Evolutionary conservation across 805 yeast genomes (phyloP), one percentile per base, ranked within the genome.

Genomic region (Saturnispora galanensis): DNA sequence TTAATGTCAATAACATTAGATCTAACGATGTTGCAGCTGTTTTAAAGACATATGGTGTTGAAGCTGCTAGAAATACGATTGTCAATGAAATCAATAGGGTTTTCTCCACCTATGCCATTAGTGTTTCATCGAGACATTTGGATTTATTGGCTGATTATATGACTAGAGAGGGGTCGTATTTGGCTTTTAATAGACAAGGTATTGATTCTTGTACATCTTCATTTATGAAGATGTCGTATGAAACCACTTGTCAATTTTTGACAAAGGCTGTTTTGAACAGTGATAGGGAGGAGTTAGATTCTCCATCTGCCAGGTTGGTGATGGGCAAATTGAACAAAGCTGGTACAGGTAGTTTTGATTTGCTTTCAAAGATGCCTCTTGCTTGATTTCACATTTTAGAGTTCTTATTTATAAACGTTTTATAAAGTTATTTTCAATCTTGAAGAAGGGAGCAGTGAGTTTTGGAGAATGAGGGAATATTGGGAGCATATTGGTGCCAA

Each of bases 131-230:
- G 44, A 86, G 98, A 65, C 99, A 93, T 70, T 78, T 93, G 68
- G 98, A 93, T 62, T 77, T 93, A 63, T 82, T 93, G 64, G 99
- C 95, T 52, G 99, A 93, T 66, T 85, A 86, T 87, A 93, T 93
- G 99, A 93, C 99, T 5, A 80, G 98, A 66, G 97, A 93, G 67
- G 99, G 99, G 59, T 77, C 94, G 2, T 93, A 89, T 62, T 69
- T 90, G 61, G 96, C 99, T 21, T 93, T 93, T 73, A 89, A 87
- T 67, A 85, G 99, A 73, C 96, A 87, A 69, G 99, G 99, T 65
- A 89, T 94, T 62, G 97, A 93, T 64, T 76, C 95, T 1, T 78
- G 93, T 11, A 88, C 97, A 1, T 89, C 97, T 7, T 84, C 97
- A 13, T 86, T 93, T 71, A 83, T 87, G 89, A 93, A 93, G 72